Percentiles rank a stretch among this genome's conserved stretches.
Conservation (phyloP, 495 filamentous ascomycete genomes). For the Aspergillus haitiensis region DNA sequence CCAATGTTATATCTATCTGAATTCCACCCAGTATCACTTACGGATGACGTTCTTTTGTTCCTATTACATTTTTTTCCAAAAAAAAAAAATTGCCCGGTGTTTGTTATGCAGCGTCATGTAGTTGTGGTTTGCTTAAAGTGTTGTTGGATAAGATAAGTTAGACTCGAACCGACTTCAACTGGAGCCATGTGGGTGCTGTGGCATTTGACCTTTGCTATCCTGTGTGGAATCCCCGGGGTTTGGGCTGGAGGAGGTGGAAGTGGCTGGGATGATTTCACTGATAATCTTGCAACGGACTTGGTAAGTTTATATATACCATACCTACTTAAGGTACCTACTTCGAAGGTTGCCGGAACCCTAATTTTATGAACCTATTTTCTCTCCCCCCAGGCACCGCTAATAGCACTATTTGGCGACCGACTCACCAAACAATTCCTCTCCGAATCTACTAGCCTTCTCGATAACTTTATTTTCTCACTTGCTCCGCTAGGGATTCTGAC, state of each 20-base stretch:
- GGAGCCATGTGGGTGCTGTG: slow-evolving; percentile 12
- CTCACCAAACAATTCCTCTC: slow-evolving; percentile 61
- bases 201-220: slow-evolving; percentile 23
- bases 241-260: slow-evolving; percentile 17
- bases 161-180: background rate
- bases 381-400: slow-evolving; percentile 41
- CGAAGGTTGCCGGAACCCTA: too few species aligned
- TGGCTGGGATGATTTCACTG: slow-evolving; percentile 52
- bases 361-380: too few species aligned
- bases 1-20: too few species aligned
- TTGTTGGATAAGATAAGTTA: too few species aligned
- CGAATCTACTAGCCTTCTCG: slow-evolving; percentile 47
- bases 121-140: background rate
- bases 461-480: slow-evolving; percentile 56
- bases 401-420: slow-evolving; percentile 57
- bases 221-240: slow-evolving; percentile 24
- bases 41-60: too few species aligned
- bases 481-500: slow-evolving; percentile 57
- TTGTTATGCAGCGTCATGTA: too few species aligned
- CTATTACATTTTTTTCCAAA: too few species aligned
- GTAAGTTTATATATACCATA: slow-evolving; percentile 22
- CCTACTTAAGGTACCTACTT: too few species aligned
- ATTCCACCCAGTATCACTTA: too few species aligned
- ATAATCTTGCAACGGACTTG: slow-evolving; percentile 53
- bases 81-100: too few species aligned